These are phyloP conservation scores for Lepidopterella palustris DNA, from an alignment of 495 filamentous ascomycete species.

Conservation along the genomic window DNA sequence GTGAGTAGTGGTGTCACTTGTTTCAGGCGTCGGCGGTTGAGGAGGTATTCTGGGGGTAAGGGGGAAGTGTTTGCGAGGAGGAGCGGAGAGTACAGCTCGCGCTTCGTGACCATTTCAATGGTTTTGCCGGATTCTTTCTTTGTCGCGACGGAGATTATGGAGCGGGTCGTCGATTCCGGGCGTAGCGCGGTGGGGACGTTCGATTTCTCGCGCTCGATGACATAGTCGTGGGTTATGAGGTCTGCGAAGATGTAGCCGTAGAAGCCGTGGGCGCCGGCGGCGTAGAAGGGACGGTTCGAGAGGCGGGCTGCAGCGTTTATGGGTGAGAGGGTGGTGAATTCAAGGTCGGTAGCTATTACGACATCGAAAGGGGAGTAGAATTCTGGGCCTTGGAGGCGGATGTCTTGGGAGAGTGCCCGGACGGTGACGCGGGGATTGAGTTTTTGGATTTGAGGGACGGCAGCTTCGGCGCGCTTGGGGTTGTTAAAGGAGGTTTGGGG, in stretches of 20 bases:
- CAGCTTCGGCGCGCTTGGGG: slow-evolving; percentile 68
- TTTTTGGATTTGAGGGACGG: slow-evolving; percentile 65
- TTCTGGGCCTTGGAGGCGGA: slow-evolving; percentile 54
- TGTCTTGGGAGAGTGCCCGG: slow-evolving; percentile 57
- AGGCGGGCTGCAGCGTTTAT: slow-evolving; percentile 81
- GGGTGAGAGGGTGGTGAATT: slow-evolving; percentile 59
- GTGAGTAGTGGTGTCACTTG: slow-evolving; percentile 74
- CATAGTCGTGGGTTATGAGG: slow-evolving; percentile 77
- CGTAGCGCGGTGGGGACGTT: slow-evolving; percentile 61
- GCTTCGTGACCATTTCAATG: slow-evolving; percentile 88
- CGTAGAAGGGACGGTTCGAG: slow-evolving; percentile 75
- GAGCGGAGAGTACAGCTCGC: slow-evolving; percentile 79
- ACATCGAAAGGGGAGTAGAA: slow-evolving; percentile 78
- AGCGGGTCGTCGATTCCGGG: slow-evolving; percentile 69
- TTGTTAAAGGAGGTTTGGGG: not conserved
- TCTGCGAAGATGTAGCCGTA: slow-evolving; percentile 96
- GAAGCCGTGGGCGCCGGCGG: slow-evolving; percentile 77
- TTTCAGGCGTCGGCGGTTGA: slow-evolving; percentile 57
- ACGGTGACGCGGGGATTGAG: slow-evolving; percentile 88
- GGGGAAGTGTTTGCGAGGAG: slow-evolving; percentile 68
- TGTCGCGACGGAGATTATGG: slow-evolving; percentile 60
- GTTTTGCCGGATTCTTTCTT: slow-evolving; percentile 65
- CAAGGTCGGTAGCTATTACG: slow-evolving; percentile 85
- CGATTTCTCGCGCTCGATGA: slow-evolving; percentile 75
- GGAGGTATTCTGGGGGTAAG: slow-evolving; percentile 62